These are phyloP conservation scores for Fraxinus excelsior DNA, from an alignment of 257 asterid species.

Conservation along the genomic window DNA sequence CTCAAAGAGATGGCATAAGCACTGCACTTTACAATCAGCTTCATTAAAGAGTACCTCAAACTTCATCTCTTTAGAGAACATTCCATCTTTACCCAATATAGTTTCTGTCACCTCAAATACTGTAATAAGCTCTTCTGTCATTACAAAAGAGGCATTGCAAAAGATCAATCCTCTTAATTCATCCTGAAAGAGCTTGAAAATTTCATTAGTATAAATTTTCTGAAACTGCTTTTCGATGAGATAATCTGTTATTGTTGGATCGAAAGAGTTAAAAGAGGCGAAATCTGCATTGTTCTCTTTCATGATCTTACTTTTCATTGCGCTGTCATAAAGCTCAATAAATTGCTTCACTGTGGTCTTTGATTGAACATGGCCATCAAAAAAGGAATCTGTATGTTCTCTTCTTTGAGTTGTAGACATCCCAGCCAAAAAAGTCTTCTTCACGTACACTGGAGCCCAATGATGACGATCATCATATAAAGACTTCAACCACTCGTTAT, in stretches of 20 bases:
- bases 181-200: slow-evolving; percentile 8
- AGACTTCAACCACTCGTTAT: slow-evolving; percentile 4
- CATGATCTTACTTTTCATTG: background rate
- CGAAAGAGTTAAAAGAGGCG: background rate
- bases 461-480: slow-evolving; percentile 3
- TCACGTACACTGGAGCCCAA: slow-evolving; percentile 13
- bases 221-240: background rate
- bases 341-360: slow-evolving; percentile 1
- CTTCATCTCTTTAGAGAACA: background rate
- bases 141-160: background rate
- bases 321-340: background rate
- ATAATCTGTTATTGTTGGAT: background rate
- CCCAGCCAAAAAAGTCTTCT: slow-evolving; percentile 8
- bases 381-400: background rate
- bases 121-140: background rate
- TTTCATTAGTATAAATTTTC: background rate
- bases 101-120: slow-evolving; percentile 4
- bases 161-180: background rate
- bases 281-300: slow-evolving; percentile 2
- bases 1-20: slow-evolving; percentile 9
- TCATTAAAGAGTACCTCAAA: background rate
- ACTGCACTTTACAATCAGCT: background rate
- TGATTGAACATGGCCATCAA: slow-evolving; percentile 1
- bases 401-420: background rate
- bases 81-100: background rate